These are phyloP conservation scores for Cardamine chenopodiifolia DNA, from an alignment of 345 rosid species.

Conservation along the genomic window DNA sequence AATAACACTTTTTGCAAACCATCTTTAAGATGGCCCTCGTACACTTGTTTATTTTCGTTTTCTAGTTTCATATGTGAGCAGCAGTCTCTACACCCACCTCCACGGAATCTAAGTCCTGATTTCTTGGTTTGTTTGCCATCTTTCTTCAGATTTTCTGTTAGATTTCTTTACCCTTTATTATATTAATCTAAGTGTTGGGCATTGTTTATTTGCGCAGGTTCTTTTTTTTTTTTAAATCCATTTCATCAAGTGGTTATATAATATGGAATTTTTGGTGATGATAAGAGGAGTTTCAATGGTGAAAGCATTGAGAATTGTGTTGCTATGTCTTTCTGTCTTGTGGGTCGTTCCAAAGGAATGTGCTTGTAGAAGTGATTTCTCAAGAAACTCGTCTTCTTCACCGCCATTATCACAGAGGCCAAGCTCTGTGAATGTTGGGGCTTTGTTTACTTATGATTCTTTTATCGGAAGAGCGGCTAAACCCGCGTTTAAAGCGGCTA, in stretches of 20 bases:
- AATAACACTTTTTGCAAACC: constrained; percentile 18
- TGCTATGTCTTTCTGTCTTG: constrained; percentile 46
- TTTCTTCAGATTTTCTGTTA: not conserved
- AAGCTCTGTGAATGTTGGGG: constrained; percentile 63
- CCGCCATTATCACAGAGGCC: constrained; percentile 54
- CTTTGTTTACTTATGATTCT: constrained; percentile 71
- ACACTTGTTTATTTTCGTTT: constrained; percentile 17
- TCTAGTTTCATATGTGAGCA: constrained; percentile 31
- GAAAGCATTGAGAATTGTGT: constrained; percentile 36
- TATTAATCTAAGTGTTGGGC: not conserved
- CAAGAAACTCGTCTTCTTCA: constrained; percentile 45
- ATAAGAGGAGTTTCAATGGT: constrained; percentile 22
- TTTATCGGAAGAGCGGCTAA: constrained; percentile 75
- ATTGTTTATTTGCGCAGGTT: constrained; percentile 33
- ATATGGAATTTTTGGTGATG: constrained; percentile 46
- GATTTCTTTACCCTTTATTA: not conserved
- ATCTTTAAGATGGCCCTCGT: constrained; percentile 24
- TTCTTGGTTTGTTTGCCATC: constrained; percentile 33
- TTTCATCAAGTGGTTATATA: constrained; percentile 25
- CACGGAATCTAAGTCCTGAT: constrained; percentile 30
- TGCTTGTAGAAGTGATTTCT: constrained; percentile 43
- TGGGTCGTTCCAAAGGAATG: constrained; percentile 48
- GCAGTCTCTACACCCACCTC: constrained; percentile 22
- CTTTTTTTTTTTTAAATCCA: not conserved
- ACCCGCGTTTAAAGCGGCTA: constrained; percentile 72